Evolutionary conservation across 768 basidiomycete genomes (phyloP), one percentile per base, ranked within the genome.

Genomic region (Suillus clintonianus): DNA sequence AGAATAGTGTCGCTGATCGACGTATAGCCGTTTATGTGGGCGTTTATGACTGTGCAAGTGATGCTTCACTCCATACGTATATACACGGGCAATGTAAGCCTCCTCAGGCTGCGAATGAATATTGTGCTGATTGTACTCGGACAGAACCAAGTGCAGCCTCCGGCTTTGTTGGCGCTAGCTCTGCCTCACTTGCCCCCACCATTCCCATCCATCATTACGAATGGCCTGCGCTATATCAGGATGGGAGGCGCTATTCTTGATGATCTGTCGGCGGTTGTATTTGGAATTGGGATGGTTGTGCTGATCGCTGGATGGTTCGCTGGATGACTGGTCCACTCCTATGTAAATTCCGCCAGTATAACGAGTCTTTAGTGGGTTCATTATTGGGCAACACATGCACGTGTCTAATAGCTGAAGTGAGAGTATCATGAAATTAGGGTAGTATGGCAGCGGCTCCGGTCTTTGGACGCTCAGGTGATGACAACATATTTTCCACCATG

Each of bases 1-100:
- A 39, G 41, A 22, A 17, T 14, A 11, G 50, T 17, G 19, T 59
- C 34, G 53, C 57, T 65, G 39, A 74, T 68, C 47, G 63, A 36
- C 22, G 42, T 45, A 19, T 66, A 93, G 91, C 87, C 90, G 1
- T 91, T 94, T 78, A 91, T 94, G 73, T 92, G 90, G 90, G 88
- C 85, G 9, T 93, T 94, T 64, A 84, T 85, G 43, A 89, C 92
- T 0, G 72, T 94, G 5, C 85, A 93, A 67, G 79, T 93, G 27
- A 81, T 82, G 22, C 70, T 94, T 50, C 90, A 93, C 68, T 91
- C 92, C 10, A 70, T 88, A 67, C 86, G 87, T 60, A 85, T 94
- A 75, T 87, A 91, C 70, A 83, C 82, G 14, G 86, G 87, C 62
- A 83, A 89, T 65, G 91, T 91, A 71, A 71, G 90, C 77, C 6